Conservation (phyloP, 2,329 filamentous ascomycete species). For the Colletotrichum godetiae region DNA sequence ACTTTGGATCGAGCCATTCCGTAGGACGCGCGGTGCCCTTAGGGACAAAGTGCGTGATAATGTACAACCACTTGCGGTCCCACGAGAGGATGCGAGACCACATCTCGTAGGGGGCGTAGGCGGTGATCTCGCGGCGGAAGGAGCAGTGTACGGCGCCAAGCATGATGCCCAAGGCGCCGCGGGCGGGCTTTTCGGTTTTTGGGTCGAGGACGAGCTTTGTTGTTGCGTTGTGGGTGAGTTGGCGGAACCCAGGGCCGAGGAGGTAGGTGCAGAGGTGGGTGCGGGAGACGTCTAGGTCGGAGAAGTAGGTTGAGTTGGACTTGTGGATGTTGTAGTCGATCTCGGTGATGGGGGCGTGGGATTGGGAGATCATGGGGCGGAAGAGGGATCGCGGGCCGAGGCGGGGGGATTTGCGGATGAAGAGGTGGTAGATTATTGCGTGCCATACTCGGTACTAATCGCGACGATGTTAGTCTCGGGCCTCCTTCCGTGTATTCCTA, state of each 20-base stretch:
- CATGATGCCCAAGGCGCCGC: slow-evolving; percentile 69
- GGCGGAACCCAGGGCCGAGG: slow-evolving; percentile 67
- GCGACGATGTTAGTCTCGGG: neutral
- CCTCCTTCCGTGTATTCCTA: no score
- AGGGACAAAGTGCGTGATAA: slow-evolving; percentile 79
- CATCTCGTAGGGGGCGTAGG: slow-evolving; percentile 78
- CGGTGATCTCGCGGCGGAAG: slow-evolving; percentile 79
- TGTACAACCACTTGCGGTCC: slow-evolving; percentile 86
- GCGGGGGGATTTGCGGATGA: slow-evolving; percentile 58
- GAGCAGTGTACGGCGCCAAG: slow-evolving; percentile 79
- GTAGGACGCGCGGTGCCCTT: slow-evolving; percentile 67
- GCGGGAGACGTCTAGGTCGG: slow-evolving; percentile 85
- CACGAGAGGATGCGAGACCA: slow-evolving; percentile 77
- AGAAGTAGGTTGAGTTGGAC: slow-evolving; percentile 87
- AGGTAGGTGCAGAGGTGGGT: slow-evolving; percentile 82
- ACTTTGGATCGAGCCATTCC: slow-evolving; percentile 61
- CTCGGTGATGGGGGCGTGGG: slow-evolving; percentile 77
- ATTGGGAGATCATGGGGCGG: slow-evolving; percentile 74
- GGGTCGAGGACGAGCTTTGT: slow-evolving; percentile 63
- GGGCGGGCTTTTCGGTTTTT: slow-evolving; percentile 58
- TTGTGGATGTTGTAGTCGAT: slow-evolving; percentile 91
- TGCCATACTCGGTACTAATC: slow-evolving; percentile 68
- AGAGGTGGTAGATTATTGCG: slow-evolving; percentile 65
- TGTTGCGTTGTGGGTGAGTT: slow-evolving; percentile 59
- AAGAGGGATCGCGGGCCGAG: slow-evolving; percentile 76